Percentiles rank a stretch among this genome's conserved stretches.
These are phyloP conservation scores for Colletotrichum navitas DNA, from an alignment of 2,329 filamentous ascomycete species.

Conservation along the genomic window DNA sequence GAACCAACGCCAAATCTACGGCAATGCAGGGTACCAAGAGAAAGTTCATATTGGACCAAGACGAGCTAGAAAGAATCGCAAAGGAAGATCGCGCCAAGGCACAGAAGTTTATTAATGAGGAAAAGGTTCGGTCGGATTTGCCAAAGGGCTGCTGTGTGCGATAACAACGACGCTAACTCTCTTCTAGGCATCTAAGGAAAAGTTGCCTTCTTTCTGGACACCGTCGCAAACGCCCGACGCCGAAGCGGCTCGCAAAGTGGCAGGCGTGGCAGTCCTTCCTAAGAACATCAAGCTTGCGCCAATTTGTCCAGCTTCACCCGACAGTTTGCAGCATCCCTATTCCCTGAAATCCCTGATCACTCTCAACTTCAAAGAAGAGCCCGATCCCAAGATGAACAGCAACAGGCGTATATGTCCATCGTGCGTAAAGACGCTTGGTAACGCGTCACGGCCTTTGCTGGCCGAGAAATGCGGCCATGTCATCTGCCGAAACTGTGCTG, in stretches of 20 bases:
- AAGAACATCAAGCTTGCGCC: conserved; percentile 76
- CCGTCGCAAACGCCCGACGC: conserved; percentile 80
- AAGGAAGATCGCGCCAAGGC: conserved; percentile 77
- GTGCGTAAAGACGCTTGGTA: conserved; percentile 85
- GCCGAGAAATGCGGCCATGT: conserved; percentile 94
- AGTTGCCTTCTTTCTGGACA: conserved; percentile 92
- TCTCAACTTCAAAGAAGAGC: conserved; percentile 82
- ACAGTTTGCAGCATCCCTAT: conserved; percentile 77
- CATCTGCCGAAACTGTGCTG: conserved; percentile 85
- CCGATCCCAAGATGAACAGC: conserved; percentile 60
- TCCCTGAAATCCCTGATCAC: conserved; percentile 83
- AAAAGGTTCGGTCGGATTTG: conserved; percentile 66
- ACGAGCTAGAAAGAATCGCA: conserved; percentile 79
- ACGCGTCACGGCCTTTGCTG: conserved; percentile 84
- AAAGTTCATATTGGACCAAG: conserved; percentile 84
- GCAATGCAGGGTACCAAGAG: conserved; percentile 65
- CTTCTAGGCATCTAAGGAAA: conserved; percentile 35
- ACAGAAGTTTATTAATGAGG: conserved; percentile 77
- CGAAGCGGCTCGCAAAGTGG: conserved; percentile 46
- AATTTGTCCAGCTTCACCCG: conserved; percentile 80
- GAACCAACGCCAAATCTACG: conserved; percentile 4
- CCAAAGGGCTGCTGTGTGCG: background rate
- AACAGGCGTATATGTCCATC: conserved; percentile 76
- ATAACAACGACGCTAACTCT: conserved; percentile 29
- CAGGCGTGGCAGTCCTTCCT: conserved; percentile 36